These are phyloP conservation scores for Trichocladium uniseriatum DNA, from an alignment of 495 filamentous ascomycete species.

Conservation along the genomic window DNA sequence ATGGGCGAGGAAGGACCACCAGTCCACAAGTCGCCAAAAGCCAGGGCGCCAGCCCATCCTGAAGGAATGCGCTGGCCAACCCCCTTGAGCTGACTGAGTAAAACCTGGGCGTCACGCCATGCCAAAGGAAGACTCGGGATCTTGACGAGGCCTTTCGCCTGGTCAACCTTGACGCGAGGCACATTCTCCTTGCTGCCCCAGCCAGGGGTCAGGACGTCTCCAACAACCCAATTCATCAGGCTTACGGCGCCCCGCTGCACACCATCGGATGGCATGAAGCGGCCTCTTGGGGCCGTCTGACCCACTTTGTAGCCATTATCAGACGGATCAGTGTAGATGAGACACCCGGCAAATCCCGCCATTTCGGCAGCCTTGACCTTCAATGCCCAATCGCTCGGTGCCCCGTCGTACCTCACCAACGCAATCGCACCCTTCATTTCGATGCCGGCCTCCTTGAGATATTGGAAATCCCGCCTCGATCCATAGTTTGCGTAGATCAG, in stretches of 20 bases:
- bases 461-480: constrained; percentile 69
- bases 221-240: constrained; percentile 70
- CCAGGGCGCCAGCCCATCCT: constrained; percentile 70
- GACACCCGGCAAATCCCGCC: constrained; percentile 72
- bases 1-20: constrained; percentile 66
- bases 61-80: constrained; percentile 60
- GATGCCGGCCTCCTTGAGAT: constrained; percentile 59
- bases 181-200: constrained; percentile 65
- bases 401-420: constrained; percentile 71
- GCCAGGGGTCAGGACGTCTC: constrained; percentile 84
- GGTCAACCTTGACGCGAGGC: constrained; percentile 54
- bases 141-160: constrained; percentile 61
- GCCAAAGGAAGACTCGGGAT: constrained; percentile 86
- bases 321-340: constrained; percentile 84
- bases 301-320: constrained; percentile 69
- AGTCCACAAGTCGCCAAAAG: constrained; percentile 73
- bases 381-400: constrained; percentile 58
- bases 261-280: constrained; percentile 66
- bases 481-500: constrained; percentile 93
- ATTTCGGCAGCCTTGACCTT: constrained; percentile 87
- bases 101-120: constrained; percentile 75
- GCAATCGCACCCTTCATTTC: constrained; percentile 71
- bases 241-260: constrained; percentile 80
- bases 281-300: constrained; percentile 60
- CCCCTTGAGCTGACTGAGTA: constrained; percentile 69